phyloP scores from a whole-genome alignment of 2,329 filamentous ascomycete genomes.

The Sarocladium brachiariae region DNA sequence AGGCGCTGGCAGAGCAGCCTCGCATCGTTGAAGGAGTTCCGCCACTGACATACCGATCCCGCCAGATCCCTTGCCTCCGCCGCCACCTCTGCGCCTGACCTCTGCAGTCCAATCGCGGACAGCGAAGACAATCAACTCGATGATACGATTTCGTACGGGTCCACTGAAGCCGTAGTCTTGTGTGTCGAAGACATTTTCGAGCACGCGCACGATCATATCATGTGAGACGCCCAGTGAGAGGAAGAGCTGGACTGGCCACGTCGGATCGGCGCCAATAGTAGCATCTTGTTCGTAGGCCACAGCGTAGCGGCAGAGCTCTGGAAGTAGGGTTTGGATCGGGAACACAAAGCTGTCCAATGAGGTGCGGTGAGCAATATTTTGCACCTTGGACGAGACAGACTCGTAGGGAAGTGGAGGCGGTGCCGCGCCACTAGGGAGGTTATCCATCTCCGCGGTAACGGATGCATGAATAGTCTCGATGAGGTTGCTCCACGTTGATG shows the following conservation, averaged over 20 bases:
- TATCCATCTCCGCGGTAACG: constrained; percentile 34
- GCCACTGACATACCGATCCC: constrained; percentile 37
- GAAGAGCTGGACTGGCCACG: constrained; percentile 52
- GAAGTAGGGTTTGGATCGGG: constrained; percentile 53
- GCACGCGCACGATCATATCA: constrained; percentile 47
- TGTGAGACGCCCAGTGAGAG: constrained; percentile 49
- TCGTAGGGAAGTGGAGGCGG: constrained; percentile 58
- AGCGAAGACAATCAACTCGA: constrained; percentile 47
- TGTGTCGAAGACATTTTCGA: constrained; percentile 51
- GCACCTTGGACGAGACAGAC: constrained; percentile 55
- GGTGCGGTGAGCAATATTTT: constrained; percentile 58
- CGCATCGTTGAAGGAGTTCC: constrained; percentile 45
- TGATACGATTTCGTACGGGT: constrained; percentile 39
- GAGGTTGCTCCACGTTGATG: constrained; percentile 75
- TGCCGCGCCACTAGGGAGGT: constrained; percentile 27
- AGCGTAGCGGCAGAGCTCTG: constrained; percentile 57
- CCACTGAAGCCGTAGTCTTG: constrained; percentile 54
- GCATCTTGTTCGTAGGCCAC: constrained; percentile 51
- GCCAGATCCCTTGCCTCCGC: constrained; percentile 28
- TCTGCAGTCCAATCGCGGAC: constrained; percentile 44
- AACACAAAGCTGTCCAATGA: constrained; percentile 61
- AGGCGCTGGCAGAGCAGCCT: constrained; percentile 34
- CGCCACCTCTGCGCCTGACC: constrained; percentile 35
- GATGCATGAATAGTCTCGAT: constrained; percentile 65
- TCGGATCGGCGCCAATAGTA: constrained; percentile 48